A percentile compares a stretch with the other conserved stretches of the same genome.
Conservation (phyloP, 2,329 filamentous ascomycete genomes). For the Pseudogymnoascus sp. region DNA sequence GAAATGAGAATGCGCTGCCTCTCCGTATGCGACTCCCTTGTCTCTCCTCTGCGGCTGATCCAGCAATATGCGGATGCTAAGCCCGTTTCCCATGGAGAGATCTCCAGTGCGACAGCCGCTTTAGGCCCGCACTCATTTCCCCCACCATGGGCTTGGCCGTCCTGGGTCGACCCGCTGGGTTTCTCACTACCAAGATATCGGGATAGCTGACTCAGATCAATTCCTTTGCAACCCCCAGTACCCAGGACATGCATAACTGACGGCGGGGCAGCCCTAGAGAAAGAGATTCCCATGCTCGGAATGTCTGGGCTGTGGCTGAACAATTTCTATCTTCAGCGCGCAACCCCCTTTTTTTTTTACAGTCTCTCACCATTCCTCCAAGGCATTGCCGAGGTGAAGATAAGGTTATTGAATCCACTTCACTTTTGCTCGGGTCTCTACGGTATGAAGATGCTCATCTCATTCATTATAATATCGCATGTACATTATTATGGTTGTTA, state of each 20-base stretch:
- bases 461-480: neutral
- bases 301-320: neutral
- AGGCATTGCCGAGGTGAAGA: neutral
- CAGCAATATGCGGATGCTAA: constrained; percentile 11
- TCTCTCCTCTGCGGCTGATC: constrained; percentile 9
- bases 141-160: constrained; percentile 8
- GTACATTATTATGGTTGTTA: constrained; percentile 4
- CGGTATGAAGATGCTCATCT: neutral
- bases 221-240: neutral
- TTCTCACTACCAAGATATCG: constrained; percentile 8
- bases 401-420: neutral
- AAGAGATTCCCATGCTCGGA: neutral
- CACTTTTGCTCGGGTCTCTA: neutral
- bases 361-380: neutral
- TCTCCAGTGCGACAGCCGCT: constrained; percentile 9
- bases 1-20: constrained; percentile 11
- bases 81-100: constrained; percentile 10
- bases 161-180: neutral
- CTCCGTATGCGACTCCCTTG: constrained; percentile 10
- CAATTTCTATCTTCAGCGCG: neutral
- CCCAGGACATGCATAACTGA: constrained; percentile 2
- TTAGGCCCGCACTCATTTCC: constrained; percentile 4
- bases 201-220: constrained; percentile 11
- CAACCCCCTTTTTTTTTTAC: neutral
- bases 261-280: constrained; percentile 5